Conservation (phyloP, 176 grass and related monocot species). For the Rhynchospora breviuscula region DNA sequence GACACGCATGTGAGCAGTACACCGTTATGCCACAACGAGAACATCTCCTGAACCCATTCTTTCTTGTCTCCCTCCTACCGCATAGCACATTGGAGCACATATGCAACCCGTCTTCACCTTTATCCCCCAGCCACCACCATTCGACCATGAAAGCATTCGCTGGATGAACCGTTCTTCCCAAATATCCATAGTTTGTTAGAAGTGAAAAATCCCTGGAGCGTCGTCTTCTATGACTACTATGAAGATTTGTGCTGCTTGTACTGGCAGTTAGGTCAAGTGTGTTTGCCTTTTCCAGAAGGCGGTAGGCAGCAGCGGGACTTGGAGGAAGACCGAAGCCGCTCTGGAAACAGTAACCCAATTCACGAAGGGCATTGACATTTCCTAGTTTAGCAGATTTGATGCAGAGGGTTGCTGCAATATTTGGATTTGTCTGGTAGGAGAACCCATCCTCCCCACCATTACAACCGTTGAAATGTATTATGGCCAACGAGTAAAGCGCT, state of each 20-base stretch:
- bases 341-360: conserved; percentile 70
- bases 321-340: conserved; percentile 42
- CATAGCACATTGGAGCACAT: conserved; percentile 65
- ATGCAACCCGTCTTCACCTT: conserved; percentile 17
- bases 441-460: conserved; percentile 36
- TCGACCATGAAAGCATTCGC: conserved; percentile 35
- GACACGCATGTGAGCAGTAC: conserved; percentile 80
- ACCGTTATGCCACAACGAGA: conserved; percentile 55
- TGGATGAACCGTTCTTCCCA: conserved; percentile 33
- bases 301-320: conserved; percentile 38
- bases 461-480: conserved; percentile 66
- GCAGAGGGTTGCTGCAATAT: conserved; percentile 53
- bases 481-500: conserved; percentile 66
- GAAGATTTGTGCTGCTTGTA: neutral
- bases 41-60: conserved; percentile 69
- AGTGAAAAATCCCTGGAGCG: neutral
- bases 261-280: conserved; percentile 35
- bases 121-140: conserved; percentile 29
- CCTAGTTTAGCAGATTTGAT: conserved; percentile 51
- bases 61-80: conserved; percentile 54
- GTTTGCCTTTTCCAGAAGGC: conserved; percentile 56
- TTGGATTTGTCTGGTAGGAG: conserved; percentile 34
- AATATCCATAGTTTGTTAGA: conserved; percentile 7
- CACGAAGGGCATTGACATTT: conserved; percentile 58
- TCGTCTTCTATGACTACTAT: neutral